These are phyloP conservation scores for Suhomyces wounanorum DNA, from an alignment of 1,139 yeast species.

Conservation along the genomic window DNA sequence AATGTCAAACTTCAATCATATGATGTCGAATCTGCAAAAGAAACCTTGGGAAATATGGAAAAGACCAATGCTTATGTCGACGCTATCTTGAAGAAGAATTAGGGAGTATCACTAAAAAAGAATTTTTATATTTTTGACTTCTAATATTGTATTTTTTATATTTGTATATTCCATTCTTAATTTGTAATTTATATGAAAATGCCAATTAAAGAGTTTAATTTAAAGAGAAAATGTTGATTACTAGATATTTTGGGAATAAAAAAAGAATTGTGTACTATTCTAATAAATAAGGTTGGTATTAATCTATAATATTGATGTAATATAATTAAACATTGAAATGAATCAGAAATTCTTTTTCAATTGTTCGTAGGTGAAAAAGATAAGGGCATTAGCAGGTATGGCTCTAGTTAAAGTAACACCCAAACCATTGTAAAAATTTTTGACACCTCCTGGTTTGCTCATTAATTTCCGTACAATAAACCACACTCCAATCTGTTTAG, in stretches of 20 bases:
- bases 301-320: not conserved
- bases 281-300: not conserved
- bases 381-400: slow-evolving; percentile 86
- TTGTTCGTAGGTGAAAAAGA: slow-evolving; percentile 77
- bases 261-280: too few relatives aligned
- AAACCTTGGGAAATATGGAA: slow-evolving; percentile 22
- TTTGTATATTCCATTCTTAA: not conserved
- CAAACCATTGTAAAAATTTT: slow-evolving; percentile 79
- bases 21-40: slow-evolving; percentile 17
- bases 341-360: slow-evolving; percentile 45
- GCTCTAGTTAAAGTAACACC: slow-evolving; percentile 82
- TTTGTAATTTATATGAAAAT: not conserved
- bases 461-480: slow-evolving; percentile 32
- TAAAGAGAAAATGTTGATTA: too few relatives aligned
- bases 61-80: slow-evolving; percentile 24
- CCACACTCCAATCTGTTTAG: slow-evolving; percentile 8
- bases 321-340: not conserved
- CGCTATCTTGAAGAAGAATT: slow-evolving; percentile 10
- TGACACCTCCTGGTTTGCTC: slow-evolving; percentile 52
- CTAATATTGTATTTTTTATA: not conserved
- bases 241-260: too few relatives aligned
- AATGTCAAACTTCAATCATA: slow-evolving; percentile 21
- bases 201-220: too few relatives aligned
- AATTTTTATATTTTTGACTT: not conserved
- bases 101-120: not conserved